These are phyloP conservation scores for Xylaria longipes DNA, from an alignment of 495 filamentous ascomycete species.

Conservation along the genomic window DNA sequence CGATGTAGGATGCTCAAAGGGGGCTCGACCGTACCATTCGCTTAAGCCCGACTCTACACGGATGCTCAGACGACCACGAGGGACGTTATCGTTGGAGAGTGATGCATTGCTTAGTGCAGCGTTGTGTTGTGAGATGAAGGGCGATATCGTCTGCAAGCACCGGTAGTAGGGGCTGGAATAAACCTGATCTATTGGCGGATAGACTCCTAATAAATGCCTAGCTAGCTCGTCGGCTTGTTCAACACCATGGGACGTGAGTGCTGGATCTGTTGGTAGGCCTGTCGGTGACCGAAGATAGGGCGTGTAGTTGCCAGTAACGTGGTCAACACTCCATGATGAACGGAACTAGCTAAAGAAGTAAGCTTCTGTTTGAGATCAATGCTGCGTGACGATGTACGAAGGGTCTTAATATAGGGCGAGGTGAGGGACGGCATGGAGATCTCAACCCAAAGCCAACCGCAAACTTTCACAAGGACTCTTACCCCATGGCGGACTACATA, in stretches of 20 bases:
- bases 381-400: constrained; percentile 13
- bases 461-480: constrained; percentile 44
- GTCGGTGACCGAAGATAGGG: constrained; percentile 77
- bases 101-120: constrained; percentile 17
- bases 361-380: constrained; percentile 25
- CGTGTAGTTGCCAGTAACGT: constrained; percentile 74
- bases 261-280: constrained; percentile 84
- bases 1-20: constrained; percentile 84
- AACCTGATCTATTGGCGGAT: constrained; percentile 74
- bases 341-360: constrained; percentile 70
- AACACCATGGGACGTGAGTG: constrained; percentile 83
- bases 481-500: constrained; percentile 89
- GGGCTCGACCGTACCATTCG: constrained; percentile 87
- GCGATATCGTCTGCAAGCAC: constrained; percentile 86
- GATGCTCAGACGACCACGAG: constrained; percentile 46
- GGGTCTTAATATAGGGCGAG: constrained; percentile 1
- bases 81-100: constrained; percentile 27
- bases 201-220: constrained; percentile 61
- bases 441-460: neutral
- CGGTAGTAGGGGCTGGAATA: constrained; percentile 91
- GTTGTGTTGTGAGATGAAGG: constrained; percentile 55
- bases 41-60: constrained; percentile 78
- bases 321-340: constrained; percentile 84
- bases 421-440: neutral
- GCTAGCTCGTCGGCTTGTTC: constrained; percentile 83